Percentiles rank a stretch among this genome's conserved stretches.
These are phyloP conservation scores for Boletus sp. DNA, from an alignment of 768 basidiomycete species.

Conservation along the genomic window DNA sequence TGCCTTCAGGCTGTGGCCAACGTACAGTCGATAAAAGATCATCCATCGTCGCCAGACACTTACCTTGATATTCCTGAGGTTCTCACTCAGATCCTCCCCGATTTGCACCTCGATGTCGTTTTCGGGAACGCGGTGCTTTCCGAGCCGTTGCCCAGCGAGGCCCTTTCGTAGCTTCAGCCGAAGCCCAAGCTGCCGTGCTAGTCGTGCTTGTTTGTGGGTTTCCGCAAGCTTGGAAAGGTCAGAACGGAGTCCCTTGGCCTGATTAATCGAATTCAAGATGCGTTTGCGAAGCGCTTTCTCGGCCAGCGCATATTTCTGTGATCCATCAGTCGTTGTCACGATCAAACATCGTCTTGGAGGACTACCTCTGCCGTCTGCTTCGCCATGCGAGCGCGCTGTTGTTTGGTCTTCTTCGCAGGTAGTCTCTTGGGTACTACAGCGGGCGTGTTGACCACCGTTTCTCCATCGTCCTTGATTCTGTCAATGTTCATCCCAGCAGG, in stretches of 20 bases:
- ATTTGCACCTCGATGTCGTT: conserved; percentile 80
- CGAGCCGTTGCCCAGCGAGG: conserved; percentile 70
- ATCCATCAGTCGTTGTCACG: background rate
- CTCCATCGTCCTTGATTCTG: conserved; percentile 40
- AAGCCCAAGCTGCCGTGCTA: conserved; percentile 41
- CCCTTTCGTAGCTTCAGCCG: conserved; percentile 59
- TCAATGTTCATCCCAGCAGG: conserved; percentile 70
- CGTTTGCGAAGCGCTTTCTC: conserved; percentile 61
- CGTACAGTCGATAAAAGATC: background rate
- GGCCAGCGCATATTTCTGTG: conserved; percentile 62
- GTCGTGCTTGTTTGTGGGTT: conserved; percentile 37
- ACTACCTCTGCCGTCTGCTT: conserved; percentile 63
- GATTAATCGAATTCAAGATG: conserved; percentile 55
- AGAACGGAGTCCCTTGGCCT: conserved; percentile 53
- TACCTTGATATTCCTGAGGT: conserved; percentile 79
- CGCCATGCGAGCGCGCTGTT: conserved; percentile 68
- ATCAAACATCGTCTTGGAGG: background rate
- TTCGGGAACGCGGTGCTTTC: conserved; percentile 74
- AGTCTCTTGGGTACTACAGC: conserved; percentile 38
- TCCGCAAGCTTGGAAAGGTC: conserved; percentile 35
- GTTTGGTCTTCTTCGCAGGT: conserved; percentile 53
- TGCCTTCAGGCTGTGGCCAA: conserved; percentile 77
- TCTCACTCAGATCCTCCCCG: conserved; percentile 87
- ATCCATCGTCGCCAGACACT: background rate
- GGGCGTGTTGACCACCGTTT: conserved; percentile 32